Base-by-base conservation (phyloP, 768 basidiomycete genomes). In the Baorangia bicolor region DNA sequence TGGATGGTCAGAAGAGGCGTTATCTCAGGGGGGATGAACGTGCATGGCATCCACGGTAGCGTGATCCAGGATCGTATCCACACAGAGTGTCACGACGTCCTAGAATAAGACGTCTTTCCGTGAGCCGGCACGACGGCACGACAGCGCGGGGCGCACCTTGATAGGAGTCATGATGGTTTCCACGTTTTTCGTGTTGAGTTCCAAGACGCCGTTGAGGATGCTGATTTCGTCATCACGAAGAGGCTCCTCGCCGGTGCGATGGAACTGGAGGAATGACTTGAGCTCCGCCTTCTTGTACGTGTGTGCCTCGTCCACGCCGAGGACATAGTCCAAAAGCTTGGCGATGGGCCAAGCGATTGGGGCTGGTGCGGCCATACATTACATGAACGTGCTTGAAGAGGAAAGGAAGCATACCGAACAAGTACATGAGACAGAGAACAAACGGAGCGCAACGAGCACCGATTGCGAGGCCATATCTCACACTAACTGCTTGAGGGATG, bases 201-300 rank as follows among this genome's bases (percentile, higher is more conserved):
- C 90, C 51, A 90, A 69, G 1, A 91, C 88, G 2, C 89, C 89
- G 64, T 90, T 91, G 44, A 92, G 73, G 43, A 92, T 92, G 55
- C 81, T 79, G 35, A 92, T 89, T 64, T 92, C 90, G 50, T 92
- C 90, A 64, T 92, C 90, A 5, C 88, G 77, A 1, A 92, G 77
- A 0, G 80, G 79, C 43, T 92, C 90, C 61, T 88, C 83, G 7
- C 88, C 90, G 0, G 80, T 83, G 25, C 88, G 82, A 63, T 92
- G 88, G 67, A 92, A 90, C 51, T 87, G 85, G 13, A 92, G 77
- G 73, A 93, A 92, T 0, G 86, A 86, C 60, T 87, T 87, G 39
- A 89, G 78, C 55, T 88, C 85, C 0, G 88, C 89, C 69, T 92
- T 92, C 64, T 91, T 92, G 74, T 93, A 93, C 0, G 87, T 90